Percentiles rank a stretch among this genome's conserved stretches.
phyloP scores from a whole-genome alignment of 495 filamentous ascomycete genomes.

The Lindgomyces ingoldianus region DNA sequence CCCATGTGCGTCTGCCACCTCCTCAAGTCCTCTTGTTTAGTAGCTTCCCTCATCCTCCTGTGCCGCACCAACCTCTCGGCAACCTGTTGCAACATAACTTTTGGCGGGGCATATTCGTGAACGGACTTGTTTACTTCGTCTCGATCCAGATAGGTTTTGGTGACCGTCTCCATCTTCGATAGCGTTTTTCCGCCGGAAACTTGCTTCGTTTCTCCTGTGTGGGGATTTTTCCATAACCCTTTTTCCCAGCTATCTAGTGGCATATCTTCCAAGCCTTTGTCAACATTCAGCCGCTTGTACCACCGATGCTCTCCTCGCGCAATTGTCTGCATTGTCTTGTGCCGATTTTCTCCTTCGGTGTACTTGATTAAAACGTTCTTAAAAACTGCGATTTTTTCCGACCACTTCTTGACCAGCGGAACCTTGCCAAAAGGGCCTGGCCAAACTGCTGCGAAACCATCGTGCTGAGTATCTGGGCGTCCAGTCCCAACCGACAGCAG shows the following conservation, averaged over 20 bases:
- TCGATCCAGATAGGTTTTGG: slow-evolving; percentile 39
- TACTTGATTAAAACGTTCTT: slow-evolving; percentile 50
- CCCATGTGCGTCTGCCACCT: slow-evolving; percentile 46
- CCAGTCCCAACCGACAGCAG: slow-evolving; percentile 47
- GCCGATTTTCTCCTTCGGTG: slow-evolving; percentile 48
- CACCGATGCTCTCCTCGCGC: slow-evolving; percentile 46
- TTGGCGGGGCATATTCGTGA: slow-evolving; percentile 46
- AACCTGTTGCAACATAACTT: slow-evolving; percentile 43
- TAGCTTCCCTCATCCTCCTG: slow-evolving; percentile 41
- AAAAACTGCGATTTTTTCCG: slow-evolving; percentile 49
- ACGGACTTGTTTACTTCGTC: slow-evolving; percentile 32
- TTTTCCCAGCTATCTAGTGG: slow-evolving; percentile 45
- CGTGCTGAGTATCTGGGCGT: slow-evolving; percentile 42
- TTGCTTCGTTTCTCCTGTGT: slow-evolving; percentile 29
- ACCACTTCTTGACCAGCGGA: slow-evolving; percentile 41
- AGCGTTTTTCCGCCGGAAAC: slow-evolving; percentile 41
- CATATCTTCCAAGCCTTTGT: slow-evolving; percentile 43
- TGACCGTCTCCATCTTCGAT: slow-evolving; percentile 43
- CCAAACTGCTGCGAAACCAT: slow-evolving; percentile 47
- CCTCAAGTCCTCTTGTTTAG: slow-evolving; percentile 30
- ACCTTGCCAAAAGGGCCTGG: slow-evolving; percentile 43
- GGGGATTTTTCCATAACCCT: slow-evolving; percentile 36
- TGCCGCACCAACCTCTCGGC: slow-evolving; percentile 48
- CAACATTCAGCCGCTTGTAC: slow-evolving; percentile 49
- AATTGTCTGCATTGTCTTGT: slow-evolving; percentile 43